Evolutionary conservation across 31 red algal genomes (phyloP), one percentile per base, ranked within the genome.

Genomic region (Bonnemaisonia californica): DNA sequence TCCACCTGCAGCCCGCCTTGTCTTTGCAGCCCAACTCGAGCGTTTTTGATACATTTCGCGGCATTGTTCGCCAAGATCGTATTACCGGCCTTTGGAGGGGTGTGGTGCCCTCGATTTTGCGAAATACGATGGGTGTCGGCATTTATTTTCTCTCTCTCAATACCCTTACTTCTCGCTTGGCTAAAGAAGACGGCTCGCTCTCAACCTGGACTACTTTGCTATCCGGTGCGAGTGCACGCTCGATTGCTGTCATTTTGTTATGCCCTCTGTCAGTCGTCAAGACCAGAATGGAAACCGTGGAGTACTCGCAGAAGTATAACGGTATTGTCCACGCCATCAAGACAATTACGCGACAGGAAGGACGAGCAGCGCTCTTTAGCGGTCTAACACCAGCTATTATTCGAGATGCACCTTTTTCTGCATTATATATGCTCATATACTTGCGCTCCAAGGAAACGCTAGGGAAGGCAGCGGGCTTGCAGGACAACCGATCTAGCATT

Each of bases 231-330:
- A 74, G 81, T 71, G 79, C 96, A 9, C 79, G 96, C 39, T 95
- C 92, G 21, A 29, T 98, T 31, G 85, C 96, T 30, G 92, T 93
- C 29, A 73, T 83, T 70, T 62, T 98, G 38, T 60, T 94, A 1
- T 95, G 88, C 42, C 96, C 96, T 19, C 74, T 98, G 41, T 89
- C 92, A 4, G 96, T 98, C 21, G 71, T 98, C 71, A 98, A 98
- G 54, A 93, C 96, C 24, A 70, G 96, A 4, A 89, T 95, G 84
- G 96, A 98, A 64, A 91, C 92, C 32, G 89, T 87, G 69, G 92
- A 98, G 65, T 90, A 91, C 79, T 77, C 88, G 9, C 28, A 75
- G n/a, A 85, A 77, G 51, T 85, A 89, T 34, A 74, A 60, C 4
- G 94, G 89, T 66, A 76, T 95, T 0, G 0, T 76, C 34, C 69